Evolutionary conservation across 441 rosid species (phyloP), one percentile per base, ranked within the genome.

Genomic region (Arabidopsis hybrid): DNA sequence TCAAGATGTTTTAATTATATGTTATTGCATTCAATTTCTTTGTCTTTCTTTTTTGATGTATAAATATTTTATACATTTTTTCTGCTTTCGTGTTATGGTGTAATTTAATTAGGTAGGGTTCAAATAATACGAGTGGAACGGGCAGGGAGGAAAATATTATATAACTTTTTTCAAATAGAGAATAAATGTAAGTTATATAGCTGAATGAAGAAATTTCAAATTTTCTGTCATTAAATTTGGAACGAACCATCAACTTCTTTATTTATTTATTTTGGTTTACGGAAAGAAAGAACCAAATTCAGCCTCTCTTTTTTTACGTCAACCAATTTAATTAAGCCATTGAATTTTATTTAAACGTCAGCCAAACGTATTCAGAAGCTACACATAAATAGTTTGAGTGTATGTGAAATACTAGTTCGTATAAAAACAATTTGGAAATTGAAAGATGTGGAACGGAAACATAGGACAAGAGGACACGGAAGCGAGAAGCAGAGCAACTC

Each of bases 381-480:
- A 34, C 14, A 8, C 13, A 49, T 32, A 7, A 35, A 17, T 1
- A 6, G 10, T 8, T 39, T 3, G 2, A 21, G 31, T 60, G 3
- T 13, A 21, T 42, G 26, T 18, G 17, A 8, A 31, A 60, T 40
- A 35, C 1, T 21, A 49, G 13, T 31, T 47, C 3, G n/a, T n/a
- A 65, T 46, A 46, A 16, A 29, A 59, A 58, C 6, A 39, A 39
- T 49, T 51, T 26, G 63, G n/a, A 69, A 56, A 63, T 31, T 59
- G 18, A 56, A 68, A 68, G 6, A 46, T 21, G 42, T 13, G 31
- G 66, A 76, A 58, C 26, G 62, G 71, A 71, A 56, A 69, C 67
- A 76, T 18, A 69, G 66, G 80, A 49, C 49, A 76, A 64, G 67
- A 70, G 58, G 79, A 76, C 75, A 76, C 72, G 76, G 67, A 76